Evolutionary conservation across 176 grass and related monocot species (phyloP).

Genomic region (Neostapfia colusana): DNA sequence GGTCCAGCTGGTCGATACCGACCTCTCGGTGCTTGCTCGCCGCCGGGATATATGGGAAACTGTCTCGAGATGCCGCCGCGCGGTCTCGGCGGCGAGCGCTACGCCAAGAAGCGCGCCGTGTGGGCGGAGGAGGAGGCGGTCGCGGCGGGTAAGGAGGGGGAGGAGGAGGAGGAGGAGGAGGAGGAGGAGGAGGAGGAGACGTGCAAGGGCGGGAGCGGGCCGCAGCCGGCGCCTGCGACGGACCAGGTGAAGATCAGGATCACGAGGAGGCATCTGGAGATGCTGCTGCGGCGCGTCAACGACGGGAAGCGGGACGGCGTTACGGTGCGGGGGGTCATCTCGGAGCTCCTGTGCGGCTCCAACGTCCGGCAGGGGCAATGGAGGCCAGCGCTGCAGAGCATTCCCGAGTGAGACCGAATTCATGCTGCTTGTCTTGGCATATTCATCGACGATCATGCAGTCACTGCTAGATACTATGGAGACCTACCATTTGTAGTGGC

Average conservation of each 20-base stretch:
- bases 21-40: too few species aligned
- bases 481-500: not conserved
- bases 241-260: slow-evolving; percentile 68
- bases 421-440: not conserved
- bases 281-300: slow-evolving; percentile 48
- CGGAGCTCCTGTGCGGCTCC: slow-evolving; percentile 48
- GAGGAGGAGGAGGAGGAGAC: not conserved
- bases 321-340: slow-evolving; percentile 27
- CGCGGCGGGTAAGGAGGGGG: too few species aligned
- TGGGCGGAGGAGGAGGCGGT: too few species aligned
- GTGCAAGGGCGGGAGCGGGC: not conserved
- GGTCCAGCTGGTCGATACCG: too few species aligned
- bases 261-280: slow-evolving; percentile 61
- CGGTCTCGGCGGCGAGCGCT: too few species aligned
- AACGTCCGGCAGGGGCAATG: slow-evolving; percentile 45
- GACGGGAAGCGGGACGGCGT: slow-evolving; percentile 14
- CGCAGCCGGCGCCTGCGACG: not conserved
- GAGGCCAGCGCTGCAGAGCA: slow-evolving; percentile 61
- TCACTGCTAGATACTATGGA: too few species aligned
- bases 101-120: too few species aligned
- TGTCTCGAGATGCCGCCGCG: too few species aligned
- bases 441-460: not conserved
- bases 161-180: too few species aligned
- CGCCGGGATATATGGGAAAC: too few species aligned
- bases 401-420: slow-evolving; percentile 52